Evolutionary conservation across 78 protist species (phyloP), one percentile per base, ranked within the genome.

Genomic region (Goniomonas avonlea): DNA sequence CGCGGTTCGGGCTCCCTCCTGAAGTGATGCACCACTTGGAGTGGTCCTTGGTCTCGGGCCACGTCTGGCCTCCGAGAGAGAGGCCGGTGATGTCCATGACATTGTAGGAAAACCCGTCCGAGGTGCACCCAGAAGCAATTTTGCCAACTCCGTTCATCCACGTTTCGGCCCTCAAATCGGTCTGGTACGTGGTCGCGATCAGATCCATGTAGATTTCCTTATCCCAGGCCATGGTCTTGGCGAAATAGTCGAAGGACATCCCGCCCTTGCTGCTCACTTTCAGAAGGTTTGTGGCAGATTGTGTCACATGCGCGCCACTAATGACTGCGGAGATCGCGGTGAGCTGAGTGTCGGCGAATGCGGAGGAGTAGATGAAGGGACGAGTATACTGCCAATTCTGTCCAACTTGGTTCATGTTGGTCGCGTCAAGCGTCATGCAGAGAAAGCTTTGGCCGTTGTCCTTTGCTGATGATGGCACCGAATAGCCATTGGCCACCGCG

Each of bases 11-110:
- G 13, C 13, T 9, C 35, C 11, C 68, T 20, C 20, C 20, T 18
- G 18, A 20, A 8, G 74, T 9, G 32, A 68, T 32, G 39, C 74
- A 37, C 74, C 74, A 68, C 74, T 68, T 68, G 32, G 38, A 20
- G 37, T 68, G 74, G 47, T 68, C 74, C 18, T 68, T 37, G n/a
- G 74, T 68, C 37, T 68, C 74, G 32, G 7, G 29, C 74, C 74
- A 68, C n/a, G 39, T 68, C 39, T 34, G 39, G 48, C 56, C 29
- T 20, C 38, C 25, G 38, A 34, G n/a, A 7, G 74, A 34, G 47
- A n/a, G 29, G 38, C 18, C 29, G 38, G 5, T 23, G 38, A 68
- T 15, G 37, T 27, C 9, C 38, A 68, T 9, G 29, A 20, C 11
- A 13, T n/a, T 68, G 74, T 13, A 39, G 38, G 38, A 13, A 45